Percentiles rank a stretch among this genome's conserved stretches.
Evolutionary conservation across 2,329 filamentous ascomycete species (phyloP).

Genomic region (Aureobasidium mangrovei): DNA sequence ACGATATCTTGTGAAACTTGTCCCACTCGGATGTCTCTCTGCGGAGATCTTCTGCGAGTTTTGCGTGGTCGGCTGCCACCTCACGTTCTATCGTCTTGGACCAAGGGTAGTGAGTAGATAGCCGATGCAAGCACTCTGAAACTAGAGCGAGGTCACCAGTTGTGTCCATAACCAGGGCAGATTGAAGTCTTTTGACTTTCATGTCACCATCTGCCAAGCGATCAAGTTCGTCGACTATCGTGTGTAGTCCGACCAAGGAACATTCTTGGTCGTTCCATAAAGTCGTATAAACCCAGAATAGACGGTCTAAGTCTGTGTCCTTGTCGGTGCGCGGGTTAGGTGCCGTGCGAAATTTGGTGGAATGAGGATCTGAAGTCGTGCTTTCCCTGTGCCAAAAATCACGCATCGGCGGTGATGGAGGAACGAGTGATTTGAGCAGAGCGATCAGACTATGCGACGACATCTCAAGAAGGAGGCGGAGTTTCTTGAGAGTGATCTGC

Average conservation of each 20-base stretch:
- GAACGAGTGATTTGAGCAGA: slow-evolving; percentile 27
- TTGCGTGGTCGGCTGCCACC: not conserved
- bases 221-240: slow-evolving; percentile 2
- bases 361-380: slow-evolving; percentile 5
- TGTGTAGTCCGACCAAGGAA: not conserved
- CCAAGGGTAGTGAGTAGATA: slow-evolving; percentile 17
- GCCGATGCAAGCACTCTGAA: slow-evolving; percentile 2
- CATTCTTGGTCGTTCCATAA: slow-evolving; percentile 1
- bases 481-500: not conserved
- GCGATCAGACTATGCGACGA: slow-evolving; percentile 18
- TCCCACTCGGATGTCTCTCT: not conserved
- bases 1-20: slow-evolving; percentile 15
- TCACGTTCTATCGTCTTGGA: not conserved
- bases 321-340: not conserved
- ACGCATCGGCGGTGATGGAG: slow-evolving; percentile 30
- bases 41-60: slow-evolving; percentile 5
- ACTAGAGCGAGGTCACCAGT: slow-evolving; percentile 2
- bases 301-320: not conserved
- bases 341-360: not conserved
- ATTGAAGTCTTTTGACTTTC: slow-evolving; percentile 3
- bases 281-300: not conserved
- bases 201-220: not conserved
- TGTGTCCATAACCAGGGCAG: not conserved
- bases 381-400: slow-evolving; percentile 20
- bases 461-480: not conserved